Evolutionary conservation across 1,284 basidiomycete genomes (phyloP).

Genomic region (Gomphus bonarii): DNA sequence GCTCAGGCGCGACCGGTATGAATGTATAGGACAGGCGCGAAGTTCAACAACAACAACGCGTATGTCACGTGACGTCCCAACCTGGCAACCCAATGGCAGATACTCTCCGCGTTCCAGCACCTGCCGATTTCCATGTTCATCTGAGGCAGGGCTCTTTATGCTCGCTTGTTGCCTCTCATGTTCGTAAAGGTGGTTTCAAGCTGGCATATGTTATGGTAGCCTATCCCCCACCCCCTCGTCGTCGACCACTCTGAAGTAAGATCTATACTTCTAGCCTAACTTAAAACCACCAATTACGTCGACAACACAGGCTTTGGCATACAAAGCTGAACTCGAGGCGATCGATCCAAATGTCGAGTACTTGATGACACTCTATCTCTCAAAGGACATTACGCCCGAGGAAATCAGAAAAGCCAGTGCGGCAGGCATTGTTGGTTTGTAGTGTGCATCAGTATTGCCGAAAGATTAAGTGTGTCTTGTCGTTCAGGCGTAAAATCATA

Average conservation of each 20-base stretch:
- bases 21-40: slow-evolving; percentile 11
- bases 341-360: slow-evolving; percentile 80
- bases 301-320: slow-evolving; percentile 74
- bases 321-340: slow-evolving; percentile 64
- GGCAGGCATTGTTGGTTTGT: slow-evolving; percentile 72
- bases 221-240: background rate
- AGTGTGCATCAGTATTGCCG: background rate
- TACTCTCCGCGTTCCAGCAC: slow-evolving; percentile 48
- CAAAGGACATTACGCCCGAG: slow-evolving; percentile 80
- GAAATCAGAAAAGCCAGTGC: slow-evolving; percentile 84
- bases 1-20: background rate
- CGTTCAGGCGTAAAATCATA: slow-evolving; percentile 88
- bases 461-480: slow-evolving; percentile 10
- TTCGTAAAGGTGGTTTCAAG: slow-evolving; percentile 79
- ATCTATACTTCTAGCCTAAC: slow-evolving; percentile 63
- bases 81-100: slow-evolving; percentile 21
- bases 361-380: slow-evolving; percentile 94
- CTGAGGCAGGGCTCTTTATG: slow-evolving; percentile 83
- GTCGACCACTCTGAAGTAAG: background rate
- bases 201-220: slow-evolving; percentile 94
- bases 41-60: slow-evolving; percentile 9
- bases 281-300: slow-evolving; percentile 86
- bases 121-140: slow-evolving; percentile 96
- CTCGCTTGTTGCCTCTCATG: slow-evolving; percentile 84
- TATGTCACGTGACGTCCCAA: slow-evolving; percentile 16